A percentile compares a stretch with the other conserved stretches of the same genome.
Conservation (phyloP, 176 grass and related monocot genomes). For the barley (Hordeum vulgare) region MorexV3_pseudomolecules_assembly NC_058519.1:119691161-119691660, state of each 20-base stretch:
- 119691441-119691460: background rate
- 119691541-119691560: background rate
- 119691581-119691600: background rate
- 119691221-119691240: background rate
- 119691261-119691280: background rate
- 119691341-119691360: background rate
- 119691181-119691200: background rate
- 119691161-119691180: background rate
- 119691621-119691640: background rate
- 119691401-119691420: background rate
- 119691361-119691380: background rate
- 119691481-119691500: background rate
- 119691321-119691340: too few species aligned
- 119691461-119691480: background rate
- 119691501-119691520: background rate
- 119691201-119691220: background rate
- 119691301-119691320: background rate
- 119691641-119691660: background rate
- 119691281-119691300: background rate
- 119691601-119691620: background rate
- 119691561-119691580: background rate
- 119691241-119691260: background rate
- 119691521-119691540: background rate
- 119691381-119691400: background rate
- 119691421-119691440: background rate